Evolutionary conservation across 2,329 filamentous ascomycete species (phyloP), one percentile per base, ranked within the genome.

Genomic region (Cladosporium sp.): DNA sequence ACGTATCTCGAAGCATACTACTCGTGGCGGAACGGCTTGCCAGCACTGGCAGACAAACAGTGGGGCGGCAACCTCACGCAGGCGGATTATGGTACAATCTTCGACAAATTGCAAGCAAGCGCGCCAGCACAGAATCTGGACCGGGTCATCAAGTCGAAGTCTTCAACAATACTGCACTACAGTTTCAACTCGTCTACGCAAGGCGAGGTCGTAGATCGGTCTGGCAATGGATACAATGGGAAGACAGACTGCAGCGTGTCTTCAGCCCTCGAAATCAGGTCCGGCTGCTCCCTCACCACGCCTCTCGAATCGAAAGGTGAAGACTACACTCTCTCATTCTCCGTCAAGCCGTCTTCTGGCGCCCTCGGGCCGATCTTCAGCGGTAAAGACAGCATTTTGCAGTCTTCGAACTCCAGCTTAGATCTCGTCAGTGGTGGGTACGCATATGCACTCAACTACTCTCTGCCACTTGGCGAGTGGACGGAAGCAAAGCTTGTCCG

Each of bases 241-340:
- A 56, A 54, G 7, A 71, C 68, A 3, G 65, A 61, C 53, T 80
- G 74, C 56, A 41, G 43, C 42, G 41, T 27, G n/a, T n/a, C n/a
- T 18, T 37, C 43, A 3, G 47, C 44, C 20, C 20, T 61, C 3
- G 32, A 43, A 3, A 47, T 68, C 20, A 56, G 56, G 1, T 55
- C 58, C 0, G 62, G 65, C 4, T 80, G 78, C 57, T 63, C 64
- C 2, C 51, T 80, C 1, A 63, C 52, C 1, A 80, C 77, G 1
- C 77, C 77, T 0, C 60, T 79, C 7, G 62, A 63, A 0, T 77
- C 75, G 29, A 83, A 83, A 59, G 80, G 80, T 2, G 70, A 77
- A 51, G 70, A 81, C 58, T 83, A 83, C 61, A 80, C 75, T 0
- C 69, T 83, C 1, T 69, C 73, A 0, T 68, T 82, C 12, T 64